Evolutionary conservation across 805 yeast species (phyloP).

Genomic region (Yamadazyma paraphyllophila): DNA sequence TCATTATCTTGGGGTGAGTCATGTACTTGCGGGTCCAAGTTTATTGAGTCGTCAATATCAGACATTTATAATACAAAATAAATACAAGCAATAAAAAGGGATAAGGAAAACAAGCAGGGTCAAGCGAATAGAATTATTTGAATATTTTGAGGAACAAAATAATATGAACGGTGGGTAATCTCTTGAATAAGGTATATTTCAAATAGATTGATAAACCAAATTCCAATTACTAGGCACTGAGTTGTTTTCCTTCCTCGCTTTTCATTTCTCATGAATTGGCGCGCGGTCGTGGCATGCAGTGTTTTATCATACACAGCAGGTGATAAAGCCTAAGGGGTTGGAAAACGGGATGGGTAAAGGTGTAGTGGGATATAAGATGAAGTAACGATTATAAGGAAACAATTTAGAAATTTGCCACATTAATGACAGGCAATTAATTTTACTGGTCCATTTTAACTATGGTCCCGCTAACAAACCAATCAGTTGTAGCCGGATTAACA

Average conservation of each 20-base stretch:
- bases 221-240: neutral
- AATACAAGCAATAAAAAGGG: neutral
- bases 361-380: no score
- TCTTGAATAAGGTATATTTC: neutral
- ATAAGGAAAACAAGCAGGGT: neutral
- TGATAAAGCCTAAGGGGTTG: no score
- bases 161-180: neutral
- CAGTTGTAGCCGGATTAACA: no score
- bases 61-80: neutral
- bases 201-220: neutral
- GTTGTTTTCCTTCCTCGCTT: conserved; percentile 1
- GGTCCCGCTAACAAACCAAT: no score
- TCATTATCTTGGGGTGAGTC: neutral
- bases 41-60: neutral
- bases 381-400: no score
- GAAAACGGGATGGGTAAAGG: no score
- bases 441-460: no score
- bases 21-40: neutral
- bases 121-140: neutral
- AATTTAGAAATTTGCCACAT: no score
- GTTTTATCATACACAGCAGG: no score
- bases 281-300: neutral
- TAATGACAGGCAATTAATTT: no score
- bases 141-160: neutral
- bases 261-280: neutral